phyloP scores from a whole-genome alignment of 306 rosid species.

The Phaseolus lunatus region DNA sequence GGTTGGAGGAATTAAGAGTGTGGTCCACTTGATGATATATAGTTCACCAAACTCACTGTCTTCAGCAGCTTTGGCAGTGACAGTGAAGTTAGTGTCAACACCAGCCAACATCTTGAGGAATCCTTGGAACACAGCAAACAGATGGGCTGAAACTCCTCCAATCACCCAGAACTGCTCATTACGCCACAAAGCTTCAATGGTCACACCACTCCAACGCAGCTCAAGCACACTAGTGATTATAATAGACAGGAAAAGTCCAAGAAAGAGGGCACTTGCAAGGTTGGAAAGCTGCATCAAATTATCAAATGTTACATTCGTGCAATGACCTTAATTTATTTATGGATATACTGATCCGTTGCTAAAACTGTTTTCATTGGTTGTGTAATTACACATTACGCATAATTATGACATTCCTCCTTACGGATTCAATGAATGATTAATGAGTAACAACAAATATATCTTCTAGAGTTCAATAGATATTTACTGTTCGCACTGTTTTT shows the following conservation, averaged over 20 bases:
- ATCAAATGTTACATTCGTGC: slow-evolving; percentile 1
- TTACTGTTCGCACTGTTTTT: too few relatives aligned
- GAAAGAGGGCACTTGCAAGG: slow-evolving; percentile 87
- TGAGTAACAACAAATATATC: too few relatives aligned
- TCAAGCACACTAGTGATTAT: slow-evolving; percentile 81
- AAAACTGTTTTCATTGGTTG: not conserved
- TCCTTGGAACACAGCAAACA: slow-evolving; percentile 96
- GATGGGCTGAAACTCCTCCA: slow-evolving; percentile 98
- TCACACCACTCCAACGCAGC: slow-evolving; percentile 94
- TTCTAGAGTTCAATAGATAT: too few relatives aligned
- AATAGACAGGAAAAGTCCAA: slow-evolving; percentile 93
- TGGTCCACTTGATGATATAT: slow-evolving; percentile 90
- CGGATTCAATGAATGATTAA: slow-evolving; percentile 3
- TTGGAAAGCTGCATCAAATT: slow-evolving; percentile 81
- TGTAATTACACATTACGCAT: not conserved
- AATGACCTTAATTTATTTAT: slow-evolving; percentile 1
- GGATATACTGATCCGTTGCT: not conserved
- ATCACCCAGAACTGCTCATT: slow-evolving; percentile 98
- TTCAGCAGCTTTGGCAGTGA: slow-evolving; percentile 87
- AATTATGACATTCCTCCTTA: not conserved
- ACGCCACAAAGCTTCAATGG: slow-evolving; percentile 87
- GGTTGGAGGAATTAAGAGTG: slow-evolving; percentile 93
- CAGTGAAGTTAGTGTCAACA: slow-evolving; percentile 92
- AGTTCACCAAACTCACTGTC: slow-evolving; percentile 92
- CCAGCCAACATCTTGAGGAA: slow-evolving; percentile 93